These are phyloP conservation scores for Ogataea salicorniae DNA, from an alignment of 805 yeast species.

Conservation along the genomic window DNA sequence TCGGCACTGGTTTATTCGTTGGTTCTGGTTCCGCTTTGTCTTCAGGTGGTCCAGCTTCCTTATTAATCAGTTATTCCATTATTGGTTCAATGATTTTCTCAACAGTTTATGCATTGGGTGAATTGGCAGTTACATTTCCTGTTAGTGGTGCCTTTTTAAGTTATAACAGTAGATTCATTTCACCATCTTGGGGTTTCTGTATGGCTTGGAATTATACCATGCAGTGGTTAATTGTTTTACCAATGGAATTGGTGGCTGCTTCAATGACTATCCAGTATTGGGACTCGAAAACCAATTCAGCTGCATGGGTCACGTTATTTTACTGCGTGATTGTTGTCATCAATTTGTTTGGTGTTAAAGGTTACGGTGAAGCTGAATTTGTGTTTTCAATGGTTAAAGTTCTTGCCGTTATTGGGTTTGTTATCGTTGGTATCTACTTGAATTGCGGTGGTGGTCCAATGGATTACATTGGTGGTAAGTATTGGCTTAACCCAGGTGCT, in stretches of 20 bases:
- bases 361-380: conserved; percentile 61
- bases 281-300: conserved; percentile 38
- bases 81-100: conserved; percentile 51
- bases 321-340: conserved; percentile 41
- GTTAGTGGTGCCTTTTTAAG: conserved; percentile 54
- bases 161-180: conserved; percentile 50
- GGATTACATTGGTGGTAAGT: conserved; percentile 48
- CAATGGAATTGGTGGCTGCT: conserved; percentile 46
- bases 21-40: conserved; percentile 56
- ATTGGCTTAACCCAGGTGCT: conserved; percentile 55
- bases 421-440: conserved; percentile 44
- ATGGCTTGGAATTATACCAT: conserved; percentile 50
- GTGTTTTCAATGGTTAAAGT: conserved; percentile 46
- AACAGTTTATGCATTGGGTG: conserved; percentile 57
- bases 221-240: conserved; percentile 44
- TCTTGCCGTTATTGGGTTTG: conserved; percentile 49
- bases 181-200: conserved; percentile 51
- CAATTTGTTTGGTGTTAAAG: conserved; percentile 52
- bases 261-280: conserved; percentile 42
- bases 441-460: conserved; percentile 54
- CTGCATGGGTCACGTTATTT: conserved; percentile 48
- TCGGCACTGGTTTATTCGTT: conserved; percentile 73
- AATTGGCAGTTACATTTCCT: conserved; percentile 51
- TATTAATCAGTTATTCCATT: conserved; percentile 49
- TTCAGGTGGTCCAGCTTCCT: conserved; percentile 63